phyloP scores from a whole-genome alignment of 2,329 filamentous ascomycete species.

The Arthrobotrys megalospora region DNA sequence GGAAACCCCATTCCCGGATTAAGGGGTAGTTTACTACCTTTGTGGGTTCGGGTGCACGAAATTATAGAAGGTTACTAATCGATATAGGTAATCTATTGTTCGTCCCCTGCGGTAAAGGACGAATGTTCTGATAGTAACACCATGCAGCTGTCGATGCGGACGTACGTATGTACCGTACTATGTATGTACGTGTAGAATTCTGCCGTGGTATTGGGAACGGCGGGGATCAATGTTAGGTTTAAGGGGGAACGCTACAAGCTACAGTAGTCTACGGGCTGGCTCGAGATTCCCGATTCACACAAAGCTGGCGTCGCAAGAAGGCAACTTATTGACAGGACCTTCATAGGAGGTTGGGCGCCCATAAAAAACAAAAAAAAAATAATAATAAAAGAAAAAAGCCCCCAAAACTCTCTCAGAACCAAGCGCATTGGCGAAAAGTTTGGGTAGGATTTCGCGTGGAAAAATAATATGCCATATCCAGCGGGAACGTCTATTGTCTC shows the following conservation, averaged over 20 bases:
- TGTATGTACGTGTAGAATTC: conserved; percentile 1
- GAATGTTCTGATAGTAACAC: conserved; percentile 3
- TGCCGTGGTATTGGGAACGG: conserved; percentile 27
- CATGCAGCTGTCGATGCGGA: neutral
- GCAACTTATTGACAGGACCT: neutral
- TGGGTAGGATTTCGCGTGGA: conserved; percentile 1
- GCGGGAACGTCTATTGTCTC: conserved; percentile 3
- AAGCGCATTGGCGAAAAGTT: conserved; percentile 13
- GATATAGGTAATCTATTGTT: neutral
- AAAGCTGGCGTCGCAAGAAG: conserved; percentile 39
- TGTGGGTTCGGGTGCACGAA: neutral
- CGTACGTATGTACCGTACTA: neutral
- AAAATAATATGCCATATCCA: neutral
- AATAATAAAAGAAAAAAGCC: neutral
- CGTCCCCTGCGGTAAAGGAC: neutral
- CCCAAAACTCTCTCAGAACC: neutral
- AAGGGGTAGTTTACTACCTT: conserved; percentile 9
- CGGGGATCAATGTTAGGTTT: neutral
- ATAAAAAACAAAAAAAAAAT: conserved; percentile 1
- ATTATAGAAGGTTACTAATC: conserved; percentile 7
- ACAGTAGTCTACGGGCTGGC: conserved; percentile 28
- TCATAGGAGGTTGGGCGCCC: conserved; percentile 1
- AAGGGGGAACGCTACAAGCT: conserved; percentile 2
- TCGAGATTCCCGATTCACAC: conserved; percentile 33
- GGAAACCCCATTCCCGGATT: neutral